Conservation (phyloP, 2,329 filamentous ascomycete species). For the Pestalotiopsis sp. region DNA sequence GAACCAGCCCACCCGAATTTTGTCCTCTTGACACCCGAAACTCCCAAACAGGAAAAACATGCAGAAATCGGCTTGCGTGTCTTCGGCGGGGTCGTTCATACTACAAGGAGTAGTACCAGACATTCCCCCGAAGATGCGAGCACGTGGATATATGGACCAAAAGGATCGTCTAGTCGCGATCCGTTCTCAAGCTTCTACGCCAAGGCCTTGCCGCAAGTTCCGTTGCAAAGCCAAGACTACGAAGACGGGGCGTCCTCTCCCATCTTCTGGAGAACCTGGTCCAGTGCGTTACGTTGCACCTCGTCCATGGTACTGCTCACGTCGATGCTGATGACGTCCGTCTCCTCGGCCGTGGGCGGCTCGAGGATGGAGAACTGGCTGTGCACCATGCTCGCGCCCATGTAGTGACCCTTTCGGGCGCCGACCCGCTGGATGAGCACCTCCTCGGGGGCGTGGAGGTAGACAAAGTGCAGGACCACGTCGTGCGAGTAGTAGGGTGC, state of each 20-base stretch:
- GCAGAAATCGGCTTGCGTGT: not conserved
- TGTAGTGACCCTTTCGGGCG: conserved; percentile 81
- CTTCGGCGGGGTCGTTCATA: not conserved
- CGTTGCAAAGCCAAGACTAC: conserved; percentile 5
- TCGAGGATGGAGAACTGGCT: conserved; percentile 91
- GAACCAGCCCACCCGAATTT: not conserved
- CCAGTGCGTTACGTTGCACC: conserved; percentile 61
- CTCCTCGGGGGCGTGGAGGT: conserved; percentile 76
- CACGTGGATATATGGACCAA: not conserved
- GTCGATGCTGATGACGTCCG: conserved; percentile 71
- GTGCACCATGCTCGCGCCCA: conserved; percentile 93
- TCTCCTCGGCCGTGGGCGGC: conserved; percentile 69
- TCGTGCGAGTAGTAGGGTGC: conserved; percentile 73
- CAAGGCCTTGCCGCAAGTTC: not conserved
- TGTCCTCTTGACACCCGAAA: not conserved
- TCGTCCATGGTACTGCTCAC: conserved; percentile 59
- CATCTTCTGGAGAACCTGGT: conserved; percentile 56
- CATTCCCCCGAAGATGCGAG: not conserved
- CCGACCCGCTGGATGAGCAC: conserved; percentile 75
- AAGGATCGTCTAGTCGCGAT: not conserved
- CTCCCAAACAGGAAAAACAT: not conserved
- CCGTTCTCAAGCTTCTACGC: not conserved
- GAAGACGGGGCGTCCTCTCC: conserved; percentile 33
- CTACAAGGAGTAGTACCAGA: not conserved
- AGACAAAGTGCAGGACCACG: conserved; percentile 89